Conservation (phyloP, 2,329 filamentous ascomycete genomes). For the Xylaria sp. region DNA sequence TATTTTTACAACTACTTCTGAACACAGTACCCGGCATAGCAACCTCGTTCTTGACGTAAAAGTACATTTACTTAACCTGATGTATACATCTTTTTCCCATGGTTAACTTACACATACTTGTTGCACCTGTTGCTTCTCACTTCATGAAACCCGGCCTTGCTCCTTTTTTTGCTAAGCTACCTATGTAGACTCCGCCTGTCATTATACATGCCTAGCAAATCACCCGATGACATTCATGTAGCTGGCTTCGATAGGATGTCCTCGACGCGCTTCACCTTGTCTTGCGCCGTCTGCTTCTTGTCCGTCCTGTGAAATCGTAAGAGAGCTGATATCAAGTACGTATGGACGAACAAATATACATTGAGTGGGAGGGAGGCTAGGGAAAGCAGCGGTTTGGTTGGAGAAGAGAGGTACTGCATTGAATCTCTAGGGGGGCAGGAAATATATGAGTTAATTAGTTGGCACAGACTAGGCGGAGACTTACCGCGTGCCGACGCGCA, state of each 20-base stretch:
- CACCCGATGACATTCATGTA: conserved; percentile 4
- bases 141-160: not conserved
- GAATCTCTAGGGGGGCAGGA: no score
- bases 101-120: not conserved
- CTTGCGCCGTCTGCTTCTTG: conserved; percentile 82
- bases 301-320: conserved; percentile 70
- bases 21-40: conserved; percentile 12
- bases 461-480: conserved; percentile 42
- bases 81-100: not conserved
- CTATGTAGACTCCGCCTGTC: not conserved
- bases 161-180: not conserved
- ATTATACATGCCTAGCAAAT: not conserved
- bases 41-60: not conserved
- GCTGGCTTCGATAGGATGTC: conserved; percentile 56
- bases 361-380: not conserved
- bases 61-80: not conserved
- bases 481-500: conserved; percentile 83
- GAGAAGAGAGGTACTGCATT: not conserved
- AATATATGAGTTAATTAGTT: no score
- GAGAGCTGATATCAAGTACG: not conserved
- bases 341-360: not conserved
- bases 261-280: conserved; percentile 77
- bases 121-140: not conserved
- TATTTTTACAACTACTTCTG: conserved; percentile 20
- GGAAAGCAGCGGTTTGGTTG: not conserved